Conservation (phyloP, 2,329 filamentous ascomycete species). For the Fusarium sp. region DNA sequence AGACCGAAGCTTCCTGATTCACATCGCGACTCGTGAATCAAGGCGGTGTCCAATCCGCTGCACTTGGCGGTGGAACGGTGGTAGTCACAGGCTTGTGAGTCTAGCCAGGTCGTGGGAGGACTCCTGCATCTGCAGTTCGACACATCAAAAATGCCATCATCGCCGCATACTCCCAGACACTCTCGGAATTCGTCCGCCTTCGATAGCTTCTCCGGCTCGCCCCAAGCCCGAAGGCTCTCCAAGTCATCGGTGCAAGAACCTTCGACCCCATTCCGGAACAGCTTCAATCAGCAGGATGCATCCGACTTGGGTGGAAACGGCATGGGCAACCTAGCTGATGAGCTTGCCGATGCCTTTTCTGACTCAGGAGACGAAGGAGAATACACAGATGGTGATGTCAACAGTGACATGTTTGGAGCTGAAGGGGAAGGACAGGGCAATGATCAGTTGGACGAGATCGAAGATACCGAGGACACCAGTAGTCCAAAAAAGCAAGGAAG, state of each 20-base stretch:
- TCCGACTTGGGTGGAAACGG: slow-evolving; percentile 64
- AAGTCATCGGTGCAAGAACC: slow-evolving; percentile 62
- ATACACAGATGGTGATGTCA: slow-evolving; percentile 54
- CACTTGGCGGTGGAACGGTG: slow-evolving; percentile 24
- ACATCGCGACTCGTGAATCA: not conserved
- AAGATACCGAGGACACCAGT: slow-evolving; percentile 3
- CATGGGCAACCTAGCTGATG: slow-evolving; percentile 81
- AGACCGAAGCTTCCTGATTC: not conserved
- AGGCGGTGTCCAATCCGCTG: slow-evolving; percentile 7
- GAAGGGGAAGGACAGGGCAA: slow-evolving; percentile 2
- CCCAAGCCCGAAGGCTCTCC: slow-evolving; percentile 58
- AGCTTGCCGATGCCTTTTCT: slow-evolving; percentile 77
- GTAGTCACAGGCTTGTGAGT: slow-evolving; percentile 24
- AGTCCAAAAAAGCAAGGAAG: slow-evolving; percentile 28
- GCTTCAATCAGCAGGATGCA: slow-evolving; percentile 59
- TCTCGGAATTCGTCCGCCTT: slow-evolving; percentile 66
- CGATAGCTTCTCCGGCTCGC: slow-evolving; percentile 59
- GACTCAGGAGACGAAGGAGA: slow-evolving; percentile 70
- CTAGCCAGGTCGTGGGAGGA: slow-evolving; percentile 12
- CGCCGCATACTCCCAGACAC: slow-evolving; percentile 66
- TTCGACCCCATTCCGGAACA: slow-evolving; percentile 58
- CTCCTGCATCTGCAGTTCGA: slow-evolving; percentile 11
- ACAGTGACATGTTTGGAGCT: slow-evolving; percentile 28
- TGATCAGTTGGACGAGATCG: slow-evolving; percentile 23
- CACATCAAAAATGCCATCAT: slow-evolving; percentile 47